Evolutionary conservation across 805 yeast species (phyloP).

Genomic region (Metschnikowia cubensis): DNA sequence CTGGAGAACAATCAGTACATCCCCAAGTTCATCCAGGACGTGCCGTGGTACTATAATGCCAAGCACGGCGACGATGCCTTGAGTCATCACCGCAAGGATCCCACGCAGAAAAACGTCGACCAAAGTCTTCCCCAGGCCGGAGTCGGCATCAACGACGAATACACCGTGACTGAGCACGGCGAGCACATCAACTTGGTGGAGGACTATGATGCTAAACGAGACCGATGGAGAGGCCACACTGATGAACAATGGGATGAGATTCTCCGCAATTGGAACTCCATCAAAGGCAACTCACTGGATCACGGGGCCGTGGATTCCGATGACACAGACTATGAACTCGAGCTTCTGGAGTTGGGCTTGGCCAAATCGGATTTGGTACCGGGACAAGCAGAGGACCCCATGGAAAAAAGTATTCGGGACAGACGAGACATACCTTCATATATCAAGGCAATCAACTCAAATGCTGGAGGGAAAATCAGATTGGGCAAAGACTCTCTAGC

Average conservation of each 20-base stretch:
- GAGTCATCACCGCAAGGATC: constrained; percentile 53
- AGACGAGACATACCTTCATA: constrained; percentile 70
- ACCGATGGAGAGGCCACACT: constrained; percentile 79
- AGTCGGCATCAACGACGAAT: constrained; percentile 50
- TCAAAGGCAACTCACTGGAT: constrained; percentile 19
- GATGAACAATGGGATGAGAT: constrained; percentile 56
- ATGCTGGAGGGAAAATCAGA: constrained; percentile 35
- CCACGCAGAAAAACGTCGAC: constrained; percentile 31
- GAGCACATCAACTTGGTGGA: constrained; percentile 22
- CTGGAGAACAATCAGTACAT: constrained; percentile 23
- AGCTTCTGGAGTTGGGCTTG: constrained; percentile 35
- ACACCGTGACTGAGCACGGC: constrained; percentile 15
- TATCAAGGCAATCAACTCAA: constrained; percentile 46
- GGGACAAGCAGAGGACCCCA: constrained; percentile 28
- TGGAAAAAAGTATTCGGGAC: constrained; percentile 51
- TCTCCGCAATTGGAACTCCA: constrained; percentile 42
- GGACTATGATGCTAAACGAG: constrained; percentile 69
- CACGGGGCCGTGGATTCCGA: constrained; percentile 24
- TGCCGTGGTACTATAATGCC: constrained; percentile 38
- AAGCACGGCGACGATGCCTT: constrained; percentile 38
- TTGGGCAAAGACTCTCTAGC: constrained; percentile 24
- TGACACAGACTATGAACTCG: constrained; percentile 40
- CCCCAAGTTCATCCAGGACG: constrained; percentile 37
- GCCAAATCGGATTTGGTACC: constrained; percentile 21
- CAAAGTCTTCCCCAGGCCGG: constrained; percentile 55